Evolutionary conservation across 345 rosid species (phyloP).

Genomic region (Turnera subulata): DNA sequence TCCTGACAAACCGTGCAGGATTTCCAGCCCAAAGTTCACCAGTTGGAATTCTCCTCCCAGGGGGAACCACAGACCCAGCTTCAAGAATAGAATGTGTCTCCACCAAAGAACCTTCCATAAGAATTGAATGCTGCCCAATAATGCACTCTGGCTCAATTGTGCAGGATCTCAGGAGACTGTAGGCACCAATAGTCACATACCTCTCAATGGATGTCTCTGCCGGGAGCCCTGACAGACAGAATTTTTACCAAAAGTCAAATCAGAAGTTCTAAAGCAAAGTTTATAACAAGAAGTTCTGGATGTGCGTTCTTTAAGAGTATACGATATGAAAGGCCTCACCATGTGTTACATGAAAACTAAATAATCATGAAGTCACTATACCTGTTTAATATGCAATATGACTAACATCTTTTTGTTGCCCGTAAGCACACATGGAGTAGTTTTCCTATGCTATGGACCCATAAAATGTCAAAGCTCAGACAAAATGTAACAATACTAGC

Average conservation of each 20-base stretch:
- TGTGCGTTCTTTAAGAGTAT: too few relatives aligned
- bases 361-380: too few relatives aligned
- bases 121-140: slow-evolving; percentile 92
- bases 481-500: background rate
- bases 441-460: background rate
- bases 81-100: slow-evolving; percentile 89
- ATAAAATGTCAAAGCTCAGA: background rate
- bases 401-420: background rate
- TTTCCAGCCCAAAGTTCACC: slow-evolving; percentile 99
- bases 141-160: slow-evolving; percentile 98
- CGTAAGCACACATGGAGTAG: background rate
- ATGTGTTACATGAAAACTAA: too few relatives aligned
- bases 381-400: too few relatives aligned
- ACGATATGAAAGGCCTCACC: too few relatives aligned
- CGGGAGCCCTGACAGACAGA: slow-evolving; percentile 65
- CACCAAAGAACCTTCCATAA: slow-evolving; percentile 95
- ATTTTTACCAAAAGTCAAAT: background rate
- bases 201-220: slow-evolving; percentile 85
- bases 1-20: slow-evolving; percentile 84
- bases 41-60: slow-evolving; percentile 91
- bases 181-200: slow-evolving; percentile 86
- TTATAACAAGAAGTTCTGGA: too few relatives aligned
- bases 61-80: slow-evolving; percentile 94
- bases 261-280: background rate
- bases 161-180: slow-evolving; percentile 80